phyloP scores from a whole-genome alignment of 768 basidiomycete species.

The Tylopilus subfusipes region DNA sequence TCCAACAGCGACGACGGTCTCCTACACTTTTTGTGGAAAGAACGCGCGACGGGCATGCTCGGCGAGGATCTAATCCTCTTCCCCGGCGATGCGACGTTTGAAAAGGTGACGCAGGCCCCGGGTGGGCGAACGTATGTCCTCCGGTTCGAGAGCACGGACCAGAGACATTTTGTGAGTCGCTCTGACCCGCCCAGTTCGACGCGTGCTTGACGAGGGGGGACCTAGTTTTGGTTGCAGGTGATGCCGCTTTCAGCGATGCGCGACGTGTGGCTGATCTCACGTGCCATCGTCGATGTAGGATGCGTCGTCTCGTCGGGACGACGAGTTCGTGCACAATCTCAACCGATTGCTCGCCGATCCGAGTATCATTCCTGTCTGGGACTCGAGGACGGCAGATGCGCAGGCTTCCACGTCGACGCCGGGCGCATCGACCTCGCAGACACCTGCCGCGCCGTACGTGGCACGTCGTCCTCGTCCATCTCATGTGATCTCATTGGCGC shows the following conservation, averaged over 20 bases:
- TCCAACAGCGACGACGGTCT: constrained; percentile 71
- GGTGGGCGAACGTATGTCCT: constrained; percentile 79
- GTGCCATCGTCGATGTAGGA: constrained; percentile 46
- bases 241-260: neutral
- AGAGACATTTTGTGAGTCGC: constrained; percentile 80
- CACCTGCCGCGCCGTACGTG: constrained; percentile 31
- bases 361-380: constrained; percentile 59
- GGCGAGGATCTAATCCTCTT: constrained; percentile 88
- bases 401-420: constrained; percentile 46
- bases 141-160: constrained; percentile 87
- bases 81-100: constrained; percentile 80
- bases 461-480: neutral
- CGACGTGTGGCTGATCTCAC: neutral
- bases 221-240: constrained; percentile 88
- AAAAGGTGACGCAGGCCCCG: constrained; percentile 62
- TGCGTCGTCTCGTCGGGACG: constrained; percentile 60
- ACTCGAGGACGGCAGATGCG: constrained; percentile 34
- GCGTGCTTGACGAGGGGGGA: constrained; percentile 1
- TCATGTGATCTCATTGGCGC: neutral
- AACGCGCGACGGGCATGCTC: constrained; percentile 53
- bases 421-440: constrained; percentile 30
- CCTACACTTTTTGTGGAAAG: constrained; percentile 78
- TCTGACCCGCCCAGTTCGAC: neutral
- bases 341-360: constrained; percentile 70
- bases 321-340: constrained; percentile 69